Evolutionary conservation across 2,329 filamentous ascomycete genomes (phyloP).

Genomic region (Chaetomium strumarium): DNA sequence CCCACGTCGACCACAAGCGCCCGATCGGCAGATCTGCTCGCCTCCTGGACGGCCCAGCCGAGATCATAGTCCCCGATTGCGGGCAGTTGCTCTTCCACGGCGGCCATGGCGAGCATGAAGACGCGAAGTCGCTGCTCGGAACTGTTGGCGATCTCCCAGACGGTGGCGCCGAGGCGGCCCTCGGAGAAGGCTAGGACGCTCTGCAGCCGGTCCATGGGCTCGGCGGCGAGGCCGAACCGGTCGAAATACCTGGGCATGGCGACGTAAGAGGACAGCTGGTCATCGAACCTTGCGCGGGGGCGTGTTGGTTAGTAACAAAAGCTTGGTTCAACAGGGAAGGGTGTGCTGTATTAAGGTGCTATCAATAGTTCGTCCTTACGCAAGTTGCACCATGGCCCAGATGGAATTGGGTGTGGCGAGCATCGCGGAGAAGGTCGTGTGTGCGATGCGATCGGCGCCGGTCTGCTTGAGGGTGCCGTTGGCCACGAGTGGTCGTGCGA

Average conservation of each 20-base stretch:
- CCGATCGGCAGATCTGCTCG: conserved; percentile 9
- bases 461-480: conserved; percentile 20
- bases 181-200: conserved; percentile 27
- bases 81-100: conserved; percentile 22
- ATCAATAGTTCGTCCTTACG: background rate
- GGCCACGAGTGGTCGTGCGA: conserved; percentile 21
- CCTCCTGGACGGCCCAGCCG: conserved; percentile 24
- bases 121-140: conserved; percentile 23
- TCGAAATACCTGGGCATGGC: conserved; percentile 31
- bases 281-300: conserved; percentile 24
- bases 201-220: conserved; percentile 26
- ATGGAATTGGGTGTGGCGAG: conserved; percentile 14
- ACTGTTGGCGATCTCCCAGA: conserved; percentile 30
- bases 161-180: conserved; percentile 27
- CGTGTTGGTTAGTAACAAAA: background rate
- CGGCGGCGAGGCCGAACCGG: conserved; percentile 26
- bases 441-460: conserved; percentile 21
- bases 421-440: conserved; percentile 22
- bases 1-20: conserved; percentile 33
- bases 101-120: conserved; percentile 29
- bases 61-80: conserved; percentile 29
- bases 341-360: no score
- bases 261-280: conserved; percentile 16
- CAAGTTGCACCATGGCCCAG: conserved; percentile 14
- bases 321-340: no score